Base-by-base conservation (phyloP, 1,139 yeast genomes). In the Hanseniaspora uvarum region DNA sequence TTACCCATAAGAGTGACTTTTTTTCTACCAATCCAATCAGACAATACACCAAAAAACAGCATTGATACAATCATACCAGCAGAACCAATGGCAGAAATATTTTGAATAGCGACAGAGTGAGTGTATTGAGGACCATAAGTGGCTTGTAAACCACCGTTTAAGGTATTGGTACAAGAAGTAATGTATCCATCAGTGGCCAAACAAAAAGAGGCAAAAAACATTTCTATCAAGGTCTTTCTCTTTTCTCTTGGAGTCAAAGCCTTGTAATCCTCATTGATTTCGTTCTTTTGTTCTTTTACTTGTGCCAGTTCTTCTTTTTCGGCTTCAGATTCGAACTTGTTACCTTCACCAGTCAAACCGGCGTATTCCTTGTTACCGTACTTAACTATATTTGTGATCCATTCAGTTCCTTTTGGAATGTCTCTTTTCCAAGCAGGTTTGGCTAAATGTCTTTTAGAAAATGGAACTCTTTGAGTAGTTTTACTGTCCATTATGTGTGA, bases 21-120 rank as follows among this genome's bases (percentile, higher is more conserved):
- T 63, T 83, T 86, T 70, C 96, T 80, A 12, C 88, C 83, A 60
- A 80, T 72, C 63, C 81, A 77, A 69, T 88, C 96, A 19, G 95
- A 78, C 52, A 85, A 70, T 62, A 79, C 81, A 50, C 96, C 96
- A 68, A 88, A 88, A 2, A 73, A 54, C 53, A 88, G 74, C 72
- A 82, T 89, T 43, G 96, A 96, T n/a, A 85, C 75, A 52, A 88
- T 92, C 3, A 89, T 87, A 61, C 96, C 96, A 11, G 77, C 95
- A 64, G 87, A 88, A 0, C 88, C 95, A 64, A 88, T 85, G 16
- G 95, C 80, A 0, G 94, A 76, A 54, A 88, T 85, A 63, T 87
- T 86, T 57, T 80, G 75, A 56, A 84, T 78, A 26, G 95, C 95
- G 51, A 69, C 66, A 0, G 94, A 83, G 14, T 75, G 62, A 3